Conservation (phyloP, 73 alveolate species). For the Tetrahymena malaccensis region DNA sequence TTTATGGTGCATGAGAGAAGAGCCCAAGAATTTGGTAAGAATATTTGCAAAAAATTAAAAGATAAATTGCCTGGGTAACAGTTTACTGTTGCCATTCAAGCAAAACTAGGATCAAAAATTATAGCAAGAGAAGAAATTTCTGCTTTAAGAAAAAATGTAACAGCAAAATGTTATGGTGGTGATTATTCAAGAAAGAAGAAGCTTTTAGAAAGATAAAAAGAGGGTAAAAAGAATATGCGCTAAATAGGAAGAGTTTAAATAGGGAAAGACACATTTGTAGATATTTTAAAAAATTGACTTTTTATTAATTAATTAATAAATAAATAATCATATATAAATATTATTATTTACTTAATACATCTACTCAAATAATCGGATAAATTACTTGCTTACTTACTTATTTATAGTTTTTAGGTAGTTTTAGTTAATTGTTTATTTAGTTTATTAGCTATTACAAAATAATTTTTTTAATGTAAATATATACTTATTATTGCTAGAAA, state of each 20-base stretch:
- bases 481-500: too few relatives aligned
- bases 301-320: too few relatives aligned
- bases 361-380: not conserved
- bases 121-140: constrained; percentile 69
- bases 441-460: too few relatives aligned
- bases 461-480: too few relatives aligned
- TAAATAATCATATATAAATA: too few relatives aligned
- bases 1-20: constrained; percentile 60
- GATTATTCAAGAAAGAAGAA: constrained; percentile 78
- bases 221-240: constrained; percentile 70
- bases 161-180: constrained; percentile 89
- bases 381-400: too few relatives aligned
- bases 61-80: constrained; percentile 63
- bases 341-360: not conserved
- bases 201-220: constrained; percentile 72
- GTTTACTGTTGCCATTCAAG: constrained; percentile 73
- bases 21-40: constrained; percentile 59
- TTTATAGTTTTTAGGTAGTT: too few relatives aligned
- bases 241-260: constrained; percentile 58
- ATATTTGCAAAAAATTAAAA: constrained; percentile 44
- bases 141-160: constrained; percentile 41
- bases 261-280: constrained; percentile 28
- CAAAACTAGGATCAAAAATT: constrained; percentile 78
- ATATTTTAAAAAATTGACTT: constrained; percentile 32
- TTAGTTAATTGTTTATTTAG: too few relatives aligned